A percentile compares a stretch with the other conserved stretches of the same genome.
These are phyloP conservation scores for Fusarium ramigenum DNA, from an alignment of 2,329 filamentous ascomycete genomes.

Conservation along the genomic window DNA sequence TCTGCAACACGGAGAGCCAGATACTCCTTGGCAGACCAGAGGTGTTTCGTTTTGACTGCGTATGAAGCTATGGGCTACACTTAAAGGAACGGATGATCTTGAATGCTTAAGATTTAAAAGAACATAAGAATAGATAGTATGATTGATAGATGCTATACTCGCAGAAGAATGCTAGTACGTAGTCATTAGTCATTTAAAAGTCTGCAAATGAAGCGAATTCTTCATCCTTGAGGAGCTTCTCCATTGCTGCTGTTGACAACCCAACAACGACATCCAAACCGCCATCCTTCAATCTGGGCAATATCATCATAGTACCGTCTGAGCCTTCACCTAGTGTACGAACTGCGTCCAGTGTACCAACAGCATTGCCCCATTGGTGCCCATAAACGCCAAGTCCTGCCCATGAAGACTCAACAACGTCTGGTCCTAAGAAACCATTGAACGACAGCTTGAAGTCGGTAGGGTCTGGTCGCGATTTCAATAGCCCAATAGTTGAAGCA, in stretches of 20 bases:
- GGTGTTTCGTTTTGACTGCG: not conserved
- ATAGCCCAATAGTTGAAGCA: not conserved
- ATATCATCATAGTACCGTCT: not conserved
- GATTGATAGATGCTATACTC: no score
- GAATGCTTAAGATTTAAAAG: rapidly evolving
- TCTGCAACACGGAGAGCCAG: not conserved
- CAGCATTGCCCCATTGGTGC: not conserved
- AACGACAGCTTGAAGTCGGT: not conserved
- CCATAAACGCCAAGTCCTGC: not conserved
- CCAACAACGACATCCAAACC: not conserved
- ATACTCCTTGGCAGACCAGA: not conserved
- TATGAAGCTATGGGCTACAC: not conserved
- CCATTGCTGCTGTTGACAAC: not conserved
- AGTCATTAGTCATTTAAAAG: not conserved
- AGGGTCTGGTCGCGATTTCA: not conserved
- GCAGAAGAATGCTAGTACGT: no score
- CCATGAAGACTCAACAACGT: not conserved
- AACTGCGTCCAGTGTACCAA: not conserved
- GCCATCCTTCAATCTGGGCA: not conserved
- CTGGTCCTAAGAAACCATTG: not conserved
- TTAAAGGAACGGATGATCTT: not conserved
- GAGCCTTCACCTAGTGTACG: not conserved
- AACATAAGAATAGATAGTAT: no score
- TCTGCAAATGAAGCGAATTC: not conserved
- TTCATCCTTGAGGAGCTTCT: not conserved